phyloP scores from a whole-genome alignment of 495 filamentous ascomycete genomes.

The Hyaloscypha finlandica region DNA sequence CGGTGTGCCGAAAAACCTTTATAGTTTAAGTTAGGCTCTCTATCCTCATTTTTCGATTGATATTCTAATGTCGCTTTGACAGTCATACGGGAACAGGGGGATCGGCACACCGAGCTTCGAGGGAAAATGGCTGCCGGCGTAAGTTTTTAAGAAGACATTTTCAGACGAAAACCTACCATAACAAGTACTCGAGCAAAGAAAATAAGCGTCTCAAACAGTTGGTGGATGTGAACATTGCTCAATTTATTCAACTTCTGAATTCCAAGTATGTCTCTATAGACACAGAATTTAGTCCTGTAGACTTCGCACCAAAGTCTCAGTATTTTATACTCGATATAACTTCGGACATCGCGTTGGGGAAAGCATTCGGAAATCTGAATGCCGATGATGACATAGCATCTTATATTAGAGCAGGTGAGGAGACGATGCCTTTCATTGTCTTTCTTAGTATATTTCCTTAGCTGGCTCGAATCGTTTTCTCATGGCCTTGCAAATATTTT shows the following conservation, averaged over 20 bases:
- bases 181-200: conserved; percentile 51
- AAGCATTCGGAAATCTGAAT: conserved; percentile 35
- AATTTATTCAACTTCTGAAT: conserved; percentile 42
- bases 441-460: conserved; percentile 15
- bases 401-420: conserved; percentile 14
- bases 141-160: conserved; percentile 24
- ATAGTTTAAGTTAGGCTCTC: no score
- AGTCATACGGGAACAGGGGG: no score
- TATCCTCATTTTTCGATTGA: no score
- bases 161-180: not conserved
- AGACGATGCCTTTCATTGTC: conserved; percentile 10
- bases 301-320: conserved; percentile 44
- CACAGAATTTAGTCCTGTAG: conserved; percentile 39
- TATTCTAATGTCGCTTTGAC: no score
- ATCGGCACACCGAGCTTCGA: conserved; percentile 38
- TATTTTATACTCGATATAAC: conserved; percentile 57
- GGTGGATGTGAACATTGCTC: conserved; percentile 45
- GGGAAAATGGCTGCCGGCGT: conserved; percentile 41
- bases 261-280: conserved; percentile 34
- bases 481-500: conserved; percentile 5
- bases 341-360: conserved; percentile 50
- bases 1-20: no score
- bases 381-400: conserved; percentile 15
- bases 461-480: conserved; percentile 6
- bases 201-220: conserved; percentile 43